Base-by-base conservation (phyloP, 2,329 filamentous ascomycete species). In the Furcasterigmium sp. region DNA sequence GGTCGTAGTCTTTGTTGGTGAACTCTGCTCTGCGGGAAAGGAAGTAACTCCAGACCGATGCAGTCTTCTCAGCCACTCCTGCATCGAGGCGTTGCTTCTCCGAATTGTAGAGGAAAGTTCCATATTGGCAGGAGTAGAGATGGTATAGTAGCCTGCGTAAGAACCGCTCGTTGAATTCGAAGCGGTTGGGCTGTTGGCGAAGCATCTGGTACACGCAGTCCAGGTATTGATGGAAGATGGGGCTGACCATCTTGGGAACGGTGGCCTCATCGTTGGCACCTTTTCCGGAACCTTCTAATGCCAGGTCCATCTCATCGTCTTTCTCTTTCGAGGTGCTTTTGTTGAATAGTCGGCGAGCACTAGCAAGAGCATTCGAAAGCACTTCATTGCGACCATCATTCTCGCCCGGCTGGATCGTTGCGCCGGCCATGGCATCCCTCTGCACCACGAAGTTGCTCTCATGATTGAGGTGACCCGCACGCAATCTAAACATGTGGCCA, bases 1-100 rank as follows among this genome's bases (percentile, higher is more conserved):
- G 59, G 43, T 94, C 84, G 58, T 91, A 98, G 25, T 84, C 75
- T 0, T 82, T 76, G 56, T 97, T 97, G 29, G 82, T 70, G 55
- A 97, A 98, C 56, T 95, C 87, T 17, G 78, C 72, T 51, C 79
- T 82, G 10, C 91, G 80, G 35, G 85, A 82, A 8, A 97, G 69
- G 63, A 98, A 97, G 60, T 97, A 96, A 53, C 93, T 86, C 93
- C 93, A 98, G 2, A 96, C 93, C 18, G 88, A 95, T 4, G 85
- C 76, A 4, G 90, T 95, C 42, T 80, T 76, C 54, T 90, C 82
- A 30, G 73, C 70, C 1, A 87, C 82, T 21, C 72, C 75, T 18
- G 80, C 76, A 35, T 93, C 85, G 14, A 80, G 70, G 4, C 93
- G 83, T 56, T 95, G 87, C 57, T 90, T 93, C 62, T 98, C 93